Evolutionary conservation across 1,139 yeast genomes (phyloP), one percentile per base, ranked within the genome.

Genomic region (Pichia sp.): DNA sequence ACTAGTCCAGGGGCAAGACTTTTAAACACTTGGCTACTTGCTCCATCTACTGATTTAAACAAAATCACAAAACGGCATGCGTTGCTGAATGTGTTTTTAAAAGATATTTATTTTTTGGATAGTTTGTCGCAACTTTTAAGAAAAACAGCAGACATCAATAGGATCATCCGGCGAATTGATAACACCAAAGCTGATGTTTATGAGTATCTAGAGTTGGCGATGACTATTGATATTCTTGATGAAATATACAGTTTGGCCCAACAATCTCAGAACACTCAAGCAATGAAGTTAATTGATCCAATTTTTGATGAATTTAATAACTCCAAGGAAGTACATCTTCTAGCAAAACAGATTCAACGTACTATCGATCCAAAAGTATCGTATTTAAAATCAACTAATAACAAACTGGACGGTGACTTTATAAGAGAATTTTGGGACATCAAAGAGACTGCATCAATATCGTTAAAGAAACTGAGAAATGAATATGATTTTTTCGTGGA

Each of bases 1-100:
- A 87, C 98, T 0, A 73, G 82, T 1, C 79, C 95, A 0, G 98
- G 98, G 0, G 68, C 95, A 0, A 68, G 98, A 40, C 59, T 85
- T 24, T 66, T 92, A 22, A 74, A 82, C 3, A 81, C 82, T 44
- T 89, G 97, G 97, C 65, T 92, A 4, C 73, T 86, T 23, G 80
- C 90, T 0, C 99, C 99, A 0, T 72, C 86, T 0, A 69, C 84
- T 5, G 76, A 82, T 54, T 55, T 76, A 0, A 56, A 59, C 0
- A 83, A 76, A 50, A 78, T 92, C 24, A 61, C 63, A 25, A 56
- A 61, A 22, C 70, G 99, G 30, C 95, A 87, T 50, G 67, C 69
- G 9, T 68, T 80, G 39, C 94, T 90, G 0, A 61, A 67, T 10
- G 60, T 74, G 12, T 80, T 89, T 52, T 52, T 69, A 11, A 62